Base-by-base conservation (phyloP, 2,329 filamentous ascomycete species). In the Trichophyton benhamiae region DNA sequence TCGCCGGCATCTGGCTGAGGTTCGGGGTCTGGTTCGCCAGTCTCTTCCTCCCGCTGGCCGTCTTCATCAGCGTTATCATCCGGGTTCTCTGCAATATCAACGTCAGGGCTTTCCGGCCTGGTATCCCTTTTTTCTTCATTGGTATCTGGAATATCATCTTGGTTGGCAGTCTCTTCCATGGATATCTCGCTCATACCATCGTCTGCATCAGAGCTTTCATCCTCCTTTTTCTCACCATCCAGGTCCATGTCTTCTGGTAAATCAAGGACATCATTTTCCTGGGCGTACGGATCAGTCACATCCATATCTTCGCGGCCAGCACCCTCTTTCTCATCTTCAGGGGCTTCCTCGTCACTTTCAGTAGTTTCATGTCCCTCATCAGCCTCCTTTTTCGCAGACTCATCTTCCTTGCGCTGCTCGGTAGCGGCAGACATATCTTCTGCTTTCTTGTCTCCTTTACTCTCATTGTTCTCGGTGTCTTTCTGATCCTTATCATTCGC, bases 161-260 rank as follows among this genome's bases (percentile, higher is more conserved):
- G 70, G 20, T 74, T 68, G 41, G 73, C 73, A 38, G 68, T 73
- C 13, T 73, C 74, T 61, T 75, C 74, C 59, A 74, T 69, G 20
- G 76, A 72, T 22, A 79, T 75, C 30, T 81, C 79, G 57, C 80
- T 76, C 61, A 79, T 72, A 44, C 77, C 75, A 63, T 75, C 74
- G 58, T 74, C 75, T 11, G 75, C 68, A 65, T 83, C 80, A 1
- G 80, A 80, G 60, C 88, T 73, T 60, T 72, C 74, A 36, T 75
- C 78, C 3, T 82, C 82, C 17, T 65, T 69, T 57, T 82, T 78
- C 36, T 83, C 82, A 7, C 83, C 87, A 65, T 92, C 87, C 61
- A 94, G 81, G 62, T 95, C 86, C 80, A 96, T 87, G 65, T 96
- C 89, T 48, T 96, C 91, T 0, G 91, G 91, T 22, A 96, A 78